These are phyloP conservation scores for Croton setiger DNA, from an alignment of 441 rosid species.

Conservation along the genomic window DNA sequence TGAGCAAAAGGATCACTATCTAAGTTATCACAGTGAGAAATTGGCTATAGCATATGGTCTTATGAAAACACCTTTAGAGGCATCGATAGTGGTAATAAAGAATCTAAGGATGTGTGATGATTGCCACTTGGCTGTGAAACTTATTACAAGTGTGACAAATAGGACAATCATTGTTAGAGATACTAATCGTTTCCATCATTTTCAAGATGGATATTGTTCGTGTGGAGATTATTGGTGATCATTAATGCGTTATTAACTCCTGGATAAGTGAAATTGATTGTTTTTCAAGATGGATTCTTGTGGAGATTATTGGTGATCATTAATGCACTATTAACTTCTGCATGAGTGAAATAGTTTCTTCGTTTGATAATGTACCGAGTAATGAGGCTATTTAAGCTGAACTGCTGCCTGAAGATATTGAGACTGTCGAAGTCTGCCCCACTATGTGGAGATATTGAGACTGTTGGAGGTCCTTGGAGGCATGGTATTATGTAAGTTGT, in stretches of 20 bases:
- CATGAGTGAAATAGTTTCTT: background rate
- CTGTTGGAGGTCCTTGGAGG: background rate
- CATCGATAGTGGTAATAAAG: constrained; percentile 59
- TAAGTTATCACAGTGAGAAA: constrained; percentile 79
- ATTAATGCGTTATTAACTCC: background rate
- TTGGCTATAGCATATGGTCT: constrained; percentile 80
- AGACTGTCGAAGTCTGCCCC: background rate
- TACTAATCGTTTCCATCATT: constrained; percentile 73
- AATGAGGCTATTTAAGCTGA: background rate
- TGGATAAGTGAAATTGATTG: background rate
- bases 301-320: constrained; percentile 65
- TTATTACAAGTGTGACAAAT: constrained; percentile 53
- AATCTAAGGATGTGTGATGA: constrained; percentile 86
- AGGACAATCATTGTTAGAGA: constrained; percentile 71
- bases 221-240: constrained; percentile 74
- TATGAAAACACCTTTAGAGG: constrained; percentile 50
- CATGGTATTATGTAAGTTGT: background rate
- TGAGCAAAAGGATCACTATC: constrained; percentile 71
- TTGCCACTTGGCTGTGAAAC: constrained; percentile 80
- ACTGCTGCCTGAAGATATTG: background rate
- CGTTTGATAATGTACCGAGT: background rate
- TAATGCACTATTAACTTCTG: background rate
- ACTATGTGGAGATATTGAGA: background rate
- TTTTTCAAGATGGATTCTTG: constrained; percentile 55
- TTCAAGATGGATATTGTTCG: constrained; percentile 57